Conservation (phyloP, 805 yeast genomes). For the Lipomyces sp. region DNA sequence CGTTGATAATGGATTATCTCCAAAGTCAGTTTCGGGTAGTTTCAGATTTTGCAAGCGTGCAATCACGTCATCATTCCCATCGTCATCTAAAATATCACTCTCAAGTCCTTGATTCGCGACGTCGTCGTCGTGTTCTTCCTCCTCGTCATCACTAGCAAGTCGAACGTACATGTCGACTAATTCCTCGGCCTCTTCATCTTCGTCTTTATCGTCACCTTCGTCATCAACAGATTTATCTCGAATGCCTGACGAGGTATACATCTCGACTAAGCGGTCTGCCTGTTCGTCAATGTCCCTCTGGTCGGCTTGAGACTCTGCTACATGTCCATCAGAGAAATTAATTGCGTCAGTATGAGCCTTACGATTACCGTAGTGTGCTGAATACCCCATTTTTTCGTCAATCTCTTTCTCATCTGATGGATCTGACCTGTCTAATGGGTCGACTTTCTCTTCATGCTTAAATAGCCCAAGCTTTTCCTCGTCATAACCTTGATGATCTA, state of each 20-base stretch:
- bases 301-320: constrained; percentile 16
- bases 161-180: constrained; percentile 30
- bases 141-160: constrained; percentile 26
- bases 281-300: constrained; percentile 30
- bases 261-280: constrained; percentile 25
- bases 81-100: constrained; percentile 6
- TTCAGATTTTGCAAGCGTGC: constrained; percentile 26
- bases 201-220: constrained; percentile 20
- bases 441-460: background rate
- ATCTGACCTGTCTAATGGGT: background rate
- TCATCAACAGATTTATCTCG: background rate
- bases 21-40: constrained; percentile 6
- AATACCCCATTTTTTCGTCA: background rate
- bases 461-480: background rate
- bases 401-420: constrained; percentile 7
- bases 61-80: constrained; percentile 13
- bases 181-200: constrained; percentile 32
- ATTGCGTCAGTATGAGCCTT: background rate
- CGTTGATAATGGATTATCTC: background rate
- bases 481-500: constrained; percentile 12
- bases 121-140: constrained; percentile 13
- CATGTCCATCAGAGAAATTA: background rate
- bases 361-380: background rate
- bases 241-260: constrained; percentile 21
- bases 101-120: background rate